Percentiles rank a stretch among this genome's conserved stretches.
phyloP scores from a whole-genome alignment of 1,284 basidiomycete genomes.

The Butyriboletus appendiculatus region DNA sequence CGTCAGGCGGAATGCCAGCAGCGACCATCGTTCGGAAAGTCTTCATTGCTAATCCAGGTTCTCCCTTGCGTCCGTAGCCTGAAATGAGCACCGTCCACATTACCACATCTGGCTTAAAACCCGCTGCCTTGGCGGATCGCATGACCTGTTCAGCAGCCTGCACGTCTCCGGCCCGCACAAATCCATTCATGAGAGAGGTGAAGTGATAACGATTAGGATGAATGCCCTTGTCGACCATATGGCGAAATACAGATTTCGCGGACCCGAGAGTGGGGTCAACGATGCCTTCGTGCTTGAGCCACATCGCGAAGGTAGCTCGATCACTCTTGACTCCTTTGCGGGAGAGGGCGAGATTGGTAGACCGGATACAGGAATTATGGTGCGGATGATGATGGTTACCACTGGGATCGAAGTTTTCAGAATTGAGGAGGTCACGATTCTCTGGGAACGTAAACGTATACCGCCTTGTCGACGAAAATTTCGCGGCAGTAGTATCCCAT shows the following conservation, averaged over 20 bases:
- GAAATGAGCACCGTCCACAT: slow-evolving; percentile 75
- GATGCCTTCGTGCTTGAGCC: slow-evolving; percentile 61
- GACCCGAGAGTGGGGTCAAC: slow-evolving; percentile 49
- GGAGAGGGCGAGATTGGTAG: slow-evolving; percentile 49
- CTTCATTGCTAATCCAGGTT: slow-evolving; percentile 52
- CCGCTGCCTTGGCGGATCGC: slow-evolving; percentile 47
- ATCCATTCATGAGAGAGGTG: slow-evolving; percentile 69
- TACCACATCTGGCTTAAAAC: slow-evolving; percentile 55
- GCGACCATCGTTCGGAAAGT: slow-evolving; percentile 66
- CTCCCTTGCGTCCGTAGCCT: slow-evolving; percentile 60
- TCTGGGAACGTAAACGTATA: slow-evolving; percentile 13
- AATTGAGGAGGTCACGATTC: slow-evolving; percentile 28
- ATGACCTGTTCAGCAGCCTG: slow-evolving; percentile 53
- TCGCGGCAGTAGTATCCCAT: slow-evolving; percentile 49
- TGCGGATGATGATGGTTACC: slow-evolving; percentile 44
- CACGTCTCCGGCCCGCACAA: slow-evolving; percentile 54
- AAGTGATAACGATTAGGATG: slow-evolving; percentile 70
- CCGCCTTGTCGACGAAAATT: slow-evolving; percentile 37
- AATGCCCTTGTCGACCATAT: slow-evolving; percentile 63
- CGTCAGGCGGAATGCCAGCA: slow-evolving; percentile 61
- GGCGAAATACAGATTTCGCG: slow-evolving; percentile 53
- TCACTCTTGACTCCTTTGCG: slow-evolving; percentile 54
- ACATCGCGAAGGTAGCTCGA: slow-evolving; percentile 54
- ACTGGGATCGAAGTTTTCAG: slow-evolving; percentile 47
- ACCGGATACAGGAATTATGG: slow-evolving; percentile 40